Conservation (phyloP, 202 grass and related monocot species). For the Digitaria exilis region DNA sequence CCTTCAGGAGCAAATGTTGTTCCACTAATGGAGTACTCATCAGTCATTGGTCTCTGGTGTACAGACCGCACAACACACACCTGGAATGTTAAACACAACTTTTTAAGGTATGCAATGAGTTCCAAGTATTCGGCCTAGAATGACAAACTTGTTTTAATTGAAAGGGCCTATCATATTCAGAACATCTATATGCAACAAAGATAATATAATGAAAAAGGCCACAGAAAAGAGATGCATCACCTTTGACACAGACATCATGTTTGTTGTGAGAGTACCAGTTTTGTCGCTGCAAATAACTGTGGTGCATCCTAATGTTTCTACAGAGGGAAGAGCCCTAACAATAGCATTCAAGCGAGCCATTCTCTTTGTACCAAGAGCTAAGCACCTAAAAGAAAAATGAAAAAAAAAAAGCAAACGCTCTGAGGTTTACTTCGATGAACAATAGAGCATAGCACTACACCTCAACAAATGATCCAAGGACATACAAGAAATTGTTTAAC, state of each 20-base stretch:
- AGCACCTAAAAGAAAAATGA: slow-evolving; percentile 81
- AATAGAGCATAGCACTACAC: slow-evolving; percentile 9
- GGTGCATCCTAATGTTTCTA: slow-evolving; percentile 97
- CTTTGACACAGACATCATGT: slow-evolving; percentile 99
- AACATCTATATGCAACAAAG: slow-evolving; percentile 26
- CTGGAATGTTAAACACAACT: slow-evolving; percentile 52
- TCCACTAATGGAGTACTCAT: slow-evolving; percentile 87
- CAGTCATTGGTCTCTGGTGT: slow-evolving; percentile 78
- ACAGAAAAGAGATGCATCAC: slow-evolving; percentile 44
- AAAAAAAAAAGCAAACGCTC: slow-evolving; percentile 36
- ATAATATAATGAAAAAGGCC: slow-evolving; percentile 31
- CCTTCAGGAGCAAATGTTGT: slow-evolving; percentile 98
- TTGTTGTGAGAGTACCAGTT: slow-evolving; percentile 97
- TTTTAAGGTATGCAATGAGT: slow-evolving; percentile 21
- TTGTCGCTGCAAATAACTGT: slow-evolving; percentile 99
- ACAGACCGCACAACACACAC: slow-evolving; percentile 92
- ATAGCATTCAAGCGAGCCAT: slow-evolving; percentile 97
- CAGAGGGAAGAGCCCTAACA: slow-evolving; percentile 93
- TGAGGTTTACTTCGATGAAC: slow-evolving; percentile 30
- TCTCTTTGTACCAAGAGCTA: slow-evolving; percentile 99
- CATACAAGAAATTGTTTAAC: slow-evolving; percentile 26
- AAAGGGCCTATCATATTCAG: slow-evolving; percentile 10
- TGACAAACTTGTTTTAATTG: slow-evolving; percentile 26
- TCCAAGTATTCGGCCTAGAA: not conserved
- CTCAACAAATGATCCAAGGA: slow-evolving; percentile 32